Conservation (phyloP, 2,329 filamentous ascomycete genomes). For the Ophiosphaerella narmari region DNA sequence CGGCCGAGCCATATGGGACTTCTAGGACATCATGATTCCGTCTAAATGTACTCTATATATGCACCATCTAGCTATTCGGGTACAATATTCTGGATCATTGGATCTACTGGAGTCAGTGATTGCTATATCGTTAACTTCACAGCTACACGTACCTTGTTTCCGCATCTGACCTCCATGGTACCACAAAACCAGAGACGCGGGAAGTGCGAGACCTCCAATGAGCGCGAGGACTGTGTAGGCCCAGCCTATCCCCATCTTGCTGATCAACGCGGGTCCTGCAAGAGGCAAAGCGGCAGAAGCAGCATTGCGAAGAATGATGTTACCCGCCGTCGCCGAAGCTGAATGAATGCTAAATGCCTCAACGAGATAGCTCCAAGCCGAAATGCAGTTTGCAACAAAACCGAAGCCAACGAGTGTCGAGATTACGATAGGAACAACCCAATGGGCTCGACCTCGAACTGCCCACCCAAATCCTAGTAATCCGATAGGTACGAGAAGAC, state of each 20-base stretch:
- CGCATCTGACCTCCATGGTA: neutral
- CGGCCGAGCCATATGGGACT: no score
- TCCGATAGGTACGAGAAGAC: conserved; percentile 51
- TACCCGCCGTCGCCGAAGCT: conserved; percentile 59
- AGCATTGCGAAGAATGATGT: conserved; percentile 59
- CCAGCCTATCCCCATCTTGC: conserved; percentile 42
- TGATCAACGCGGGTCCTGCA: conserved; percentile 52
- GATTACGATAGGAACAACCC: conserved; percentile 49
- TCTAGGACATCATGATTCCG: no score
- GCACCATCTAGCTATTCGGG: no score
- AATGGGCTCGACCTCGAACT: conserved; percentile 48
- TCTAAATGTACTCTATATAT: no score
- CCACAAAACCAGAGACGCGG: neutral
- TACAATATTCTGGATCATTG: no score
- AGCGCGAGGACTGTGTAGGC: neutral
- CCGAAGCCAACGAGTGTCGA: conserved; percentile 51
- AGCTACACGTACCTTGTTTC: neutral
- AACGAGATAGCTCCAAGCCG: conserved; percentile 59
- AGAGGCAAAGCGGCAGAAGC: conserved; percentile 61
- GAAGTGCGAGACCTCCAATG: neutral
- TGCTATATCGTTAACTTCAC: no score
- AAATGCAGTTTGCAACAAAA: conserved; percentile 53
- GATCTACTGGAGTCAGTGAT: no score
- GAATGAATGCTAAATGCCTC: conserved; percentile 60
- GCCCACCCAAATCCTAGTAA: conserved; percentile 56